phyloP scores from a whole-genome alignment of 2,329 filamentous ascomycete species.

The Coniochaeta pulveracea region DNA sequence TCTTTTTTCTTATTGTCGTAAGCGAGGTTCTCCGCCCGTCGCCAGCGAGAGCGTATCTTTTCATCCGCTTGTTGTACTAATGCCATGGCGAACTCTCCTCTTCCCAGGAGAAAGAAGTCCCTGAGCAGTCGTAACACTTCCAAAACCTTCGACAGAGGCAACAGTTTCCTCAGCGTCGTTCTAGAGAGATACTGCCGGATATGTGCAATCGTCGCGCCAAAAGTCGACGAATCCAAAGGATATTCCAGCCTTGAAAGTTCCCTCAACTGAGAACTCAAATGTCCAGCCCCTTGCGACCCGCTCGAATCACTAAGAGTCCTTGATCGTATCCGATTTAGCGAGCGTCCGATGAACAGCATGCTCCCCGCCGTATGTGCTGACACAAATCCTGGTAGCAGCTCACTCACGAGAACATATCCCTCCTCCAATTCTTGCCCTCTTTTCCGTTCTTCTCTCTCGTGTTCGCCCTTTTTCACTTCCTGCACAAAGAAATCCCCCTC shows the following conservation, averaged over 20 bases:
- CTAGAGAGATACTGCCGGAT: conserved; percentile 76
- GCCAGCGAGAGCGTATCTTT: conserved; percentile 63
- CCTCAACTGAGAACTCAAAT: conserved; percentile 57
- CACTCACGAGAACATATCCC: conserved; percentile 47
- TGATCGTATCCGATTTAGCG: conserved; percentile 69
- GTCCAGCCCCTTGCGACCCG: conserved; percentile 40
- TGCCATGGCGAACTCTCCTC: conserved; percentile 84
- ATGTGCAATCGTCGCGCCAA: conserved; percentile 61
- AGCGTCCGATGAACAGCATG: conserved; percentile 83
- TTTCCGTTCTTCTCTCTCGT: conserved; percentile 20
- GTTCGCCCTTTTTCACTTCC: conserved; percentile 28
- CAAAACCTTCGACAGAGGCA: conserved; percentile 67
- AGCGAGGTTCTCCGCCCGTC: conserved; percentile 45
- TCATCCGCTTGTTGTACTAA: conserved; percentile 78
- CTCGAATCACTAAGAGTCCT: conserved; percentile 33
- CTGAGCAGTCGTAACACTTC: conserved; percentile 68
- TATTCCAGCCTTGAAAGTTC: conserved; percentile 58
- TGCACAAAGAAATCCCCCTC: conserved; percentile 80
- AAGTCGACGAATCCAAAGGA: conserved; percentile 60
- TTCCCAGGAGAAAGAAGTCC: conserved; percentile 76
- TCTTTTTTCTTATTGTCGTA: conserved; percentile 48
- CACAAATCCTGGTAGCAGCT: conserved; percentile 70
- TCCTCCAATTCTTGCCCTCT: conserved; percentile 14
- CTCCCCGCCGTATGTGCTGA: conserved; percentile 63
- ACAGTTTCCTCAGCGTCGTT: conserved; percentile 69